Evolutionary conservation across 108 stramenopile genomes (phyloP).

Genomic region (Fragilariopsis cylindrus): DNA sequence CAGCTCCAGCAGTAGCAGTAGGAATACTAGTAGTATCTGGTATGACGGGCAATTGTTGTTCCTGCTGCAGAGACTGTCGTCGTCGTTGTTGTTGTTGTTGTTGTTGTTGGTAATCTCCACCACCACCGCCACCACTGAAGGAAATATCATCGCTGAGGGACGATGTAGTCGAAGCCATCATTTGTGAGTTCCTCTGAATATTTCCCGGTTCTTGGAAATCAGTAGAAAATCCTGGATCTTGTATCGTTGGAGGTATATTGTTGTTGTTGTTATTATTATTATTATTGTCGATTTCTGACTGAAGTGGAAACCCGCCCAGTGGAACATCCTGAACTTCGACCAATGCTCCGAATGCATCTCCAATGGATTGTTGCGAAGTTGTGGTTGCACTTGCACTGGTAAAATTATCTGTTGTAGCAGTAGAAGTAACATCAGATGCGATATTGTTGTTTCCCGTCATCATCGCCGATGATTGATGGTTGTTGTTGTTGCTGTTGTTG

Average conservation of each 20-base stretch:
- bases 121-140: too few relatives aligned
- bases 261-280: too few relatives aligned
- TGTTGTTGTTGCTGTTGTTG: background rate
- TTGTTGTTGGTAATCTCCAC: background rate
- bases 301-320: background rate
- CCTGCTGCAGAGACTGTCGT: background rate
- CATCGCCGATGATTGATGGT: background rate
- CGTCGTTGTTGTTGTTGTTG: background rate
- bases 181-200: too few relatives aligned
- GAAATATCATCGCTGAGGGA: too few relatives aligned
- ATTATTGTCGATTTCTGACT: background rate
- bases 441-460: slow-evolving; percentile 2
- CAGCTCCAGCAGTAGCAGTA: background rate
- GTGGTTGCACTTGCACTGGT: background rate
- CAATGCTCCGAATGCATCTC: slow-evolving; percentile 32
- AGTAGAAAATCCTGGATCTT: too few relatives aligned
- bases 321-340: slow-evolving; percentile 18
- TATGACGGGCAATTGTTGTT: background rate
- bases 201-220: too few relatives aligned
- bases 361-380: background rate
- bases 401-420: slow-evolving; percentile 6
- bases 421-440: background rate
- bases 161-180: too few relatives aligned
- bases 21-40: background rate
- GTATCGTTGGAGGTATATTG: too few relatives aligned